Percentiles rank a stretch among this genome's conserved stretches.
Conservation (phyloP, 805 yeast genomes). For the Teunomyces gatunensis region DNA sequence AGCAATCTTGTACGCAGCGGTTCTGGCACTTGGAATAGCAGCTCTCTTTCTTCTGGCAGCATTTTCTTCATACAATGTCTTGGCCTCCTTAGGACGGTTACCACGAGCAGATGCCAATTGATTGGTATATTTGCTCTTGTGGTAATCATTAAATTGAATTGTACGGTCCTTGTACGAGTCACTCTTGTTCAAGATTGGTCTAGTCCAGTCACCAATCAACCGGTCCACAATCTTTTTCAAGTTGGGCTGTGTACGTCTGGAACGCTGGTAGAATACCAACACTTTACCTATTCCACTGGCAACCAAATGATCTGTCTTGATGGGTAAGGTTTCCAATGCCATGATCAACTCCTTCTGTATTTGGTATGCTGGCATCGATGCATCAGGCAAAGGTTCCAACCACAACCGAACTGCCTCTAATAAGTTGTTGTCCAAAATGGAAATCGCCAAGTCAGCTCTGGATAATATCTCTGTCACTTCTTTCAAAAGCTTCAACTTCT, state of each 20-base stretch:
- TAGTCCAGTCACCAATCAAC: constrained; percentile 94
- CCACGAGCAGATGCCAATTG: constrained; percentile 35
- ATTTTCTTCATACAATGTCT: constrained; percentile 78
- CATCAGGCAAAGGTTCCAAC: constrained; percentile 98
- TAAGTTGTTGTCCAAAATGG: constrained; percentile 89
- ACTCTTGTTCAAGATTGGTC: constrained; percentile 94
- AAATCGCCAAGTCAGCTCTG: constrained; percentile 83
- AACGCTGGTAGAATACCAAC: constrained; percentile 86
- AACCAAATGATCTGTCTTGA: constrained; percentile 91
- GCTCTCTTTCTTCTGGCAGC: constrained; percentile 93
- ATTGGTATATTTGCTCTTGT: constrained; percentile 51
- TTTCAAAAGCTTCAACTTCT: constrained; percentile 75
- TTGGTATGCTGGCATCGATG: constrained; percentile 95
- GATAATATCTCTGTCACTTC: constrained; percentile 74
- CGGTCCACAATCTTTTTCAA: constrained; percentile 87
- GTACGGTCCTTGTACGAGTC: constrained; percentile 90
- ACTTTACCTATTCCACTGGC: constrained; percentile 95
- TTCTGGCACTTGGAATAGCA: constrained; percentile 89
- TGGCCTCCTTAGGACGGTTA: constrained; percentile 37
- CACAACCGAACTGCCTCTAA: constrained; percentile 92
- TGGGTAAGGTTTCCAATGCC: constrained; percentile 76
- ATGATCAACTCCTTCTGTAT: constrained; percentile 84
- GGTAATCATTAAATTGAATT: constrained; percentile 67
- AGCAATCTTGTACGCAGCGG: constrained; percentile 86
- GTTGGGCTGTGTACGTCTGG: constrained; percentile 82